phyloP scores from a whole-genome alignment of 1,284 basidiomycete species.

The Ustilago sp. region DNA sequence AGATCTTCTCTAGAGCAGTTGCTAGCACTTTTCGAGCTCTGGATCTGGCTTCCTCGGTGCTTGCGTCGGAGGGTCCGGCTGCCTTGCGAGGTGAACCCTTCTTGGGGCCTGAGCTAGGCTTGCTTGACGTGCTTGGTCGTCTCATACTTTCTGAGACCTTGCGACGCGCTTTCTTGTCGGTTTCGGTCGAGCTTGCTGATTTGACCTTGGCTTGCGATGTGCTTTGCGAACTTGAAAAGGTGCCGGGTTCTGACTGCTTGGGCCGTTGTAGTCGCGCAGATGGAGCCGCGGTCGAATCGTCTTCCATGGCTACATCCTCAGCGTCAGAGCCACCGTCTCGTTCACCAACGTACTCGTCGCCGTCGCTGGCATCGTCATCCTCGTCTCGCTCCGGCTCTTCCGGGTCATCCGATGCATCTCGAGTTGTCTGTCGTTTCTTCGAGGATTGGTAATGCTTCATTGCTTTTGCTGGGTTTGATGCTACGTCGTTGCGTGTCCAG shows the following conservation, averaged over 20 bases:
- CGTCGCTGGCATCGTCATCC: constrained; percentile 25
- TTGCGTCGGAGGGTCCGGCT: constrained; percentile 33
- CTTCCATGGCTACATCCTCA: constrained; percentile 23
- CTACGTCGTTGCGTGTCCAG: neutral
- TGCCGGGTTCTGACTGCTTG: neutral
- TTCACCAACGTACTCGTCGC: constrained; percentile 30
- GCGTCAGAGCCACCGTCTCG: constrained; percentile 20
- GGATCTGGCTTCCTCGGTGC: constrained; percentile 43
- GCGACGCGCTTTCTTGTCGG: constrained; percentile 2
- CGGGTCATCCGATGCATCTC: neutral
- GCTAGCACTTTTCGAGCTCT: constrained; percentile 39
- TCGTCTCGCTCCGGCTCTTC: constrained; percentile 20
- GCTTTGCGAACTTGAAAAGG: neutral
- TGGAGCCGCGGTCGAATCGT: neutral
- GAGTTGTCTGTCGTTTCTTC: constrained; percentile 16
- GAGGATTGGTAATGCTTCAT: constrained; percentile 29
- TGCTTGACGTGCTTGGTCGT: constrained; percentile 31
- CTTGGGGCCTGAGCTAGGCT: constrained; percentile 10
- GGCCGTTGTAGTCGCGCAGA: constrained; percentile 4
- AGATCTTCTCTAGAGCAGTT: constrained; percentile 32
- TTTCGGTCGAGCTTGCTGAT: neutral
- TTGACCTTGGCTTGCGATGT: neutral
- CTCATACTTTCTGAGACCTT: constrained; percentile 17
- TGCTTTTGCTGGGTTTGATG: constrained; percentile 21
- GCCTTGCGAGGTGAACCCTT: constrained; percentile 26